Conservation (phyloP, 2,329 filamentous ascomycete genomes). For the Pseudogymnoascus sp. region DNA sequence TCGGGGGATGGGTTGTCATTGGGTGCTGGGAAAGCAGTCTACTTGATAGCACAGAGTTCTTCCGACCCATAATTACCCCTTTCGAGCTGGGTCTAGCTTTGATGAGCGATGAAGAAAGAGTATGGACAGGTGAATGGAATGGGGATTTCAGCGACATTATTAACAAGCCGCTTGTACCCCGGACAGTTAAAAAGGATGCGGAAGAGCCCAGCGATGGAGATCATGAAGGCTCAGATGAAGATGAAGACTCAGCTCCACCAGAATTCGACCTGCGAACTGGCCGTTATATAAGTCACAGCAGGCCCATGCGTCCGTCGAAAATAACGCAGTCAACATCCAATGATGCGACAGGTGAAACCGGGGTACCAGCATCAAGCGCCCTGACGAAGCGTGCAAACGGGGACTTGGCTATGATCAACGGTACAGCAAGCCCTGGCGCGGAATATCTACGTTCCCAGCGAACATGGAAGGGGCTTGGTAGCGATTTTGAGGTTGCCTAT, state of each 20-base stretch:
- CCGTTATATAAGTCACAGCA: slow-evolving; percentile 68
- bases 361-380: slow-evolving; percentile 39
- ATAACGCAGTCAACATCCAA: neutral
- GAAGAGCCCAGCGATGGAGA: slow-evolving; percentile 13
- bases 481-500: slow-evolving; percentile 63
- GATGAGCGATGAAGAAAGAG: slow-evolving; percentile 63
- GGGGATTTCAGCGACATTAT: slow-evolving; percentile 65
- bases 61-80: slow-evolving; percentile 84
- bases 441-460: slow-evolving; percentile 76
- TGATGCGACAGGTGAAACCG: slow-evolving; percentile 10
- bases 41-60: slow-evolving; percentile 84
- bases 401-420: slow-evolving; percentile 75
- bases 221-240: slow-evolving; percentile 43
- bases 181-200: slow-evolving; percentile 25
- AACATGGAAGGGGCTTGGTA: slow-evolving; percentile 89
- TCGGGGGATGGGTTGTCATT: slow-evolving; percentile 94
- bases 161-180: slow-evolving; percentile 12
- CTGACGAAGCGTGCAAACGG: slow-evolving; percentile 59
- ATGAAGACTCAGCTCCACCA: slow-evolving; percentile 71
- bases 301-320: slow-evolving; percentile 55
- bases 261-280: slow-evolving; percentile 91
- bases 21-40: slow-evolving; percentile 97
- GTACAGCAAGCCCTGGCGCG: slow-evolving; percentile 82
- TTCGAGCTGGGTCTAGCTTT: slow-evolving; percentile 83
- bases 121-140: slow-evolving; percentile 87